Conservation (phyloP, 1,284 basidiomycete genomes). For the Cryptococcus sp. region DNA sequence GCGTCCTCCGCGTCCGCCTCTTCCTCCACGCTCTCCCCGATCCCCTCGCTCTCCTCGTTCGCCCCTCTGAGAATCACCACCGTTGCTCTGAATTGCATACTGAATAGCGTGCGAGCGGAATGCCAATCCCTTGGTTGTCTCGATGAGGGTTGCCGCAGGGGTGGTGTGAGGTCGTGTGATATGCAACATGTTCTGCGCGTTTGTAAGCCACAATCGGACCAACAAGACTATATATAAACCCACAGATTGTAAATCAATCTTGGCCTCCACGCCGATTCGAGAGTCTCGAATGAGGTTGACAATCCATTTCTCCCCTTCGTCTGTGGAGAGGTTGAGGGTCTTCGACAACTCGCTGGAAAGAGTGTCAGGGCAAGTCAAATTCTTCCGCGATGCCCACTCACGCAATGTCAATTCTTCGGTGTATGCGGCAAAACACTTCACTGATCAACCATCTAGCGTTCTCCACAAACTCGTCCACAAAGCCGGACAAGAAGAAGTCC, state of each 20-base stretch:
- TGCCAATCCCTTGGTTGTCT: constrained; percentile 89
- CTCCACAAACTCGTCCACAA: constrained; percentile 90
- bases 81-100: constrained; percentile 65
- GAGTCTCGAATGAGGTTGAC: constrained; percentile 98
- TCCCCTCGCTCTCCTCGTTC: constrained; percentile 30
- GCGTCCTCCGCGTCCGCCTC: constrained; percentile 36
- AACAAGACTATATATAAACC: constrained; percentile 10
- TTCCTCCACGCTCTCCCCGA: constrained; percentile 35
- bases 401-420: constrained; percentile 94
- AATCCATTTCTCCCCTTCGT: constrained; percentile 99
- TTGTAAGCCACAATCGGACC: neutral
- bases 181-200: constrained; percentile 82
- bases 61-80: constrained; percentile 26
- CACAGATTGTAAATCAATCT: constrained; percentile 94
- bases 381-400: constrained; percentile 53
- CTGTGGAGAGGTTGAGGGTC: constrained; percentile 83
- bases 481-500: constrained; percentile 92
- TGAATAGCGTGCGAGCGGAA: constrained; percentile 89
- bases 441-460: constrained; percentile 93
- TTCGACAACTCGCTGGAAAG: constrained; percentile 77
- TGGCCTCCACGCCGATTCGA: constrained; percentile 90
- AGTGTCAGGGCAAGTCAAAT: neutral
- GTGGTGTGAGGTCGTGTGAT: constrained; percentile 88
- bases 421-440: constrained; percentile 96
- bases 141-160: constrained; percentile 92